These are phyloP conservation scores for Rubus parviflorus DNA, from an alignment of 306 rosid genomes.

Conservation along the genomic window DNA sequence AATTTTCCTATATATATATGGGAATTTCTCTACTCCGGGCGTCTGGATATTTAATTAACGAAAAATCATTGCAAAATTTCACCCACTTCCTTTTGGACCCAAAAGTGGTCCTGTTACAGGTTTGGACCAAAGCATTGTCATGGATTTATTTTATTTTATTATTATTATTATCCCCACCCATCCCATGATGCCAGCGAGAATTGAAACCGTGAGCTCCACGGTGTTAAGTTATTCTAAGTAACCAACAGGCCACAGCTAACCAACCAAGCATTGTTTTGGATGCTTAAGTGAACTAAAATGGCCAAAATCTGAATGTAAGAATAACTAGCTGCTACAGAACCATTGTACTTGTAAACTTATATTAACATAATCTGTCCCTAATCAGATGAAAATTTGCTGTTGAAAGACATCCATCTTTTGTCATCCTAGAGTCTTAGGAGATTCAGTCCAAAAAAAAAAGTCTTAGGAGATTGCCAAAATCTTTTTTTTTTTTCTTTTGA, in stretches of 20 bases:
- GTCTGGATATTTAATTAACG: neutral
- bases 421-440: neutral
- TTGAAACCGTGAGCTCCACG: no score
- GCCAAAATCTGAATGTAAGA: neutral
- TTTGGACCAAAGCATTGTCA: neutral
- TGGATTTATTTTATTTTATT: no score
- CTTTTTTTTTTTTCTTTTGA: neutral
- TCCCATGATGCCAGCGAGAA: no score
- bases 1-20: no score
- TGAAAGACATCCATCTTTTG: neutral
- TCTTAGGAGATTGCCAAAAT: neutral
- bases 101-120: neutral
- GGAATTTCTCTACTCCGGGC: neutral
- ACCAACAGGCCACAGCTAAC: no score
- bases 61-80: no score
- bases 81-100: no score
- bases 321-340: neutral
- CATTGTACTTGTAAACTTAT: neutral
- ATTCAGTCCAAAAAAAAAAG: no score
- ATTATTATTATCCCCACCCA: no score
- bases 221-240: no score
- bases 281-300: neutral
- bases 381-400: neutral
- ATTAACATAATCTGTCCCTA: neutral
- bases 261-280: neutral